Percentiles rank a stretch among this genome's conserved stretches.
Conservation (phyloP, 1,139 yeast species). For the Geotrichum cucujoidarum region DNA sequence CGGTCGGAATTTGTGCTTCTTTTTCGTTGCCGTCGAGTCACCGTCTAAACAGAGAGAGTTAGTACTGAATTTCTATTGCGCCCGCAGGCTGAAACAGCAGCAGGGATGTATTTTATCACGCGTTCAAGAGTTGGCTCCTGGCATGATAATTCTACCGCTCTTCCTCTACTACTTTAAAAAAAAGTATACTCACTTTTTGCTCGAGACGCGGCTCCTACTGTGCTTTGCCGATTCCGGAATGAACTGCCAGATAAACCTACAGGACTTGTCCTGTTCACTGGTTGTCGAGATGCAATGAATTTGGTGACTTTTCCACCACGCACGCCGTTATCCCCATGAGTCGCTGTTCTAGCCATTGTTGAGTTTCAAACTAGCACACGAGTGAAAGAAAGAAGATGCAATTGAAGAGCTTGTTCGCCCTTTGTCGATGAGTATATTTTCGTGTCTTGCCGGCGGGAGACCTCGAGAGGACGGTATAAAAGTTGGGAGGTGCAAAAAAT, state of each 20-base stretch:
- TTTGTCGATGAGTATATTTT: no score
- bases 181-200: constrained; percentile 7
- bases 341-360: constrained; percentile 13
- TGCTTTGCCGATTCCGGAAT: no score
- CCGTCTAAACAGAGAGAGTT: constrained; percentile 19
- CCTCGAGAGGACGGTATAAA: no score
- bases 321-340: constrained; percentile 9
- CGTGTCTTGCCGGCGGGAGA: no score
- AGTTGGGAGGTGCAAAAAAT: no score
- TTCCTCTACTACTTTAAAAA: neutral
- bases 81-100: neutral
- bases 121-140: no score
- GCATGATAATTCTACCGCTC: no score
- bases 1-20: constrained; percentile 56
- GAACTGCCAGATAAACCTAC: no score
- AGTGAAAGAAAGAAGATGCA: no score
- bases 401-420: no score
- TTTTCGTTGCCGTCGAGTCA: constrained; percentile 23
- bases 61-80: neutral
- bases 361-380: no score
- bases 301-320: constrained; percentile 17
- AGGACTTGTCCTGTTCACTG: neutral
- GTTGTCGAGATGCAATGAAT: constrained; percentile 14
- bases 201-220: constrained; percentile 3
- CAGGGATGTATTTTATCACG: no score